A percentile compares a stretch with the other conserved stretches of the same genome.
These are phyloP conservation scores for Debaryomycetaceae sp. DNA, from an alignment of 1,139 yeast genomes.

Conservation along the genomic window DNA sequence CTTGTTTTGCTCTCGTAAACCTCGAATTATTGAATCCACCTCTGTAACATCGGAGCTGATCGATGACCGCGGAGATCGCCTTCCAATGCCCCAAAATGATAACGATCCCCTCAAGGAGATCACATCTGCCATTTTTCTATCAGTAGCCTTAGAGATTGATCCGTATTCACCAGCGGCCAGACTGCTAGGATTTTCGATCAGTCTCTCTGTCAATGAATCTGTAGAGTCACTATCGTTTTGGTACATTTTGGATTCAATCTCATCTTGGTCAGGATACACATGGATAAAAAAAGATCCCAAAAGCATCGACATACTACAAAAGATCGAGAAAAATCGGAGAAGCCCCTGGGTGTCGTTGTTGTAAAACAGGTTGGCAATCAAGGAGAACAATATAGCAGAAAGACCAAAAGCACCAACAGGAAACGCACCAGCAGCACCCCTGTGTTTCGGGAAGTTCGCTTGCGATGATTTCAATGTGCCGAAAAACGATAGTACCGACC, in stretches of 20 bases:
- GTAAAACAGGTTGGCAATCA: constrained; percentile 45
- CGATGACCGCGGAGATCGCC: constrained; percentile 25
- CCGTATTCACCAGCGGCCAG: neutral
- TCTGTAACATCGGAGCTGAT: constrained; percentile 15
- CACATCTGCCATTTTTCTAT: constrained; percentile 7
- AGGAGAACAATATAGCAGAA: constrained; percentile 41
- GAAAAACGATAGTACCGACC: constrained; percentile 62
- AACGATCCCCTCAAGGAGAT: constrained; percentile 31
- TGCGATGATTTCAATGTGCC: constrained; percentile 69
- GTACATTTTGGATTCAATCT: constrained; percentile 8
- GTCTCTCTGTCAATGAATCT: neutral
- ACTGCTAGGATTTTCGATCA: constrained; percentile 2
- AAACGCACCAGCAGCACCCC: constrained; percentile 67
- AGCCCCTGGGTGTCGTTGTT: constrained; percentile 42
- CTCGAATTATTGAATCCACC: constrained; percentile 11
- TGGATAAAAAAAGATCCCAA: constrained; percentile 38
- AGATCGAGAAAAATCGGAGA: constrained; percentile 32
- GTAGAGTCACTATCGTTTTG: neutral
- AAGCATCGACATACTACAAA: constrained; percentile 36
- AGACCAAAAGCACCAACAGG: constrained; percentile 61
- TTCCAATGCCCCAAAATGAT: constrained; percentile 38
- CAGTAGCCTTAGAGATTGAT: constrained; percentile 1
- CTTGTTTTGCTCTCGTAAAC: constrained; percentile 10
- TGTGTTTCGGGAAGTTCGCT: constrained; percentile 63
- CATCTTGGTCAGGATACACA: constrained; percentile 18